Percentiles rank a stretch among this genome's conserved stretches.
Evolutionary conservation across 1,139 yeast genomes (phyloP).

Genomic region (Protomyces arabidopsidicola): DNA sequence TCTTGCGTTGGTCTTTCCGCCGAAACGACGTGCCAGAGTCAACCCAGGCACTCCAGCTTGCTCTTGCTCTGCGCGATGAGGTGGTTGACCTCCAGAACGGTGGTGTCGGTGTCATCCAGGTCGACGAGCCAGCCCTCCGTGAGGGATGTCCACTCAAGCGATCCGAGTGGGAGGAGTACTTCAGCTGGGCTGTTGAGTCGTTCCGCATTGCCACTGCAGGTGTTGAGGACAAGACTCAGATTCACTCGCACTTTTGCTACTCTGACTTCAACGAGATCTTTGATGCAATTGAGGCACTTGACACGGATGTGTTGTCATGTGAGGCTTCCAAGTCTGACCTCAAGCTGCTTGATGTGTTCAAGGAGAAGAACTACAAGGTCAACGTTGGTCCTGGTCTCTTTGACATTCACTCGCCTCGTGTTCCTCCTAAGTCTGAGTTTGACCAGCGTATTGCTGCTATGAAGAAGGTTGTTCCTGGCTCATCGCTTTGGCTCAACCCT

Average conservation of each 20-base stretch:
- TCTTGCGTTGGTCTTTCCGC: constrained; percentile 99
- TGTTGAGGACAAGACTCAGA: constrained; percentile 90
- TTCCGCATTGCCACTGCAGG: constrained; percentile 99
- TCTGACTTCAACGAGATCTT: constrained; percentile 93
- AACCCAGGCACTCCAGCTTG: constrained; percentile 94
- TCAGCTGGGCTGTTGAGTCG: constrained; percentile 98
- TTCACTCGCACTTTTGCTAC: constrained; percentile 99
- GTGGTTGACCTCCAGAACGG: constrained; percentile 97
- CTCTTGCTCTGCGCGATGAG: constrained; percentile 97
- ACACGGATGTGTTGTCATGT: constrained; percentile 98
- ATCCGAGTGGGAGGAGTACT: constrained; percentile 90
- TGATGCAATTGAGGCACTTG: constrained; percentile 66
- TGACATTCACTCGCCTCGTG: constrained; percentile 99
- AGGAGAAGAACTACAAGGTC: constrained; percentile 80
- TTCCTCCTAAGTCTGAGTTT: constrained; percentile 95
- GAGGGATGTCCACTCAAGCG: constrained; percentile 99
- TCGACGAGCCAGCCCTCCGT: constrained; percentile 99
- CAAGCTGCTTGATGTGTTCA: constrained; percentile 93
- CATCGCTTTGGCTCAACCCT: constrained; percentile 99
- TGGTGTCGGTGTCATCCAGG: constrained; percentile 96
- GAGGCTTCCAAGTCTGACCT: constrained; percentile 99
- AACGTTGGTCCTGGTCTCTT: constrained; percentile 98
- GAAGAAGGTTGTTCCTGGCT: constrained; percentile 94
- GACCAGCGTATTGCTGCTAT: constrained; percentile 88
- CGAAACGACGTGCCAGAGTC: constrained; percentile 95